Evolutionary conservation across 306 rosid genomes (phyloP).

Genomic region (Vigna hirtella): DNA sequence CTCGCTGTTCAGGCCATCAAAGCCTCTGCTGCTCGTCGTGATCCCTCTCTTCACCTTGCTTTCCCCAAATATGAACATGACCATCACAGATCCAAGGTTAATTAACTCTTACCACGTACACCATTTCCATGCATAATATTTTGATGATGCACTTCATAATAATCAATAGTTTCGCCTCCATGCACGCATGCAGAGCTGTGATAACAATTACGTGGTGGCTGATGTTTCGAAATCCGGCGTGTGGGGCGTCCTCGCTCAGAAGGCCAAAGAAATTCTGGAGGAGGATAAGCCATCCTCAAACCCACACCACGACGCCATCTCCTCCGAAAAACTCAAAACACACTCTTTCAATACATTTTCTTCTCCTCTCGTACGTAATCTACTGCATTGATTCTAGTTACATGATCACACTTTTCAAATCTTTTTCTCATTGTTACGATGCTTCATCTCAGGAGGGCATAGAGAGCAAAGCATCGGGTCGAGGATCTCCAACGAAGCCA

Average conservation of each 20-base stretch:
- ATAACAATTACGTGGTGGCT: constrained; percentile 47
- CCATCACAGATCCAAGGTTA: constrained; percentile 62
- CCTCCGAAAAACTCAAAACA: constrained; percentile 40
- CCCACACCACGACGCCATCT: constrained; percentile 14
- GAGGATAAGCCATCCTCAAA: constrained; percentile 50
- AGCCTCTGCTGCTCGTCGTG: constrained; percentile 66
- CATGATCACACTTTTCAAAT: too few species aligned
- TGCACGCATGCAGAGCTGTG: constrained; percentile 60
- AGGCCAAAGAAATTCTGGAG: constrained; percentile 86
- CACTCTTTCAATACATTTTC: constrained; percentile 42
- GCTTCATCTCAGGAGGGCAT: constrained; percentile 59
- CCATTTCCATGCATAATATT: neutral
- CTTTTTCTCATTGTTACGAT: neutral
- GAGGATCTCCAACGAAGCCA: constrained; percentile 59
- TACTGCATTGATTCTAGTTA: neutral
- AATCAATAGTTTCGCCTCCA: neutral
- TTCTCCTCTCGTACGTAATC: constrained; percentile 48
- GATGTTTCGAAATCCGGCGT: constrained; percentile 71
- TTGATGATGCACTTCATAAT: neutral
- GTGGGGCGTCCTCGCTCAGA: constrained; percentile 89
- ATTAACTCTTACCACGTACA: too few species aligned
- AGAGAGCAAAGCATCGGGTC: constrained; percentile 62
- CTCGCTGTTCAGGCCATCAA: constrained; percentile 87
- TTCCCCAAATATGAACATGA: constrained; percentile 45
- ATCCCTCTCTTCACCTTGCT: constrained; percentile 58